Evolutionary conservation across 495 filamentous ascomycete species (phyloP), one percentile per base, ranked within the genome.

Genomic region (Xylaria telfairii): DNA sequence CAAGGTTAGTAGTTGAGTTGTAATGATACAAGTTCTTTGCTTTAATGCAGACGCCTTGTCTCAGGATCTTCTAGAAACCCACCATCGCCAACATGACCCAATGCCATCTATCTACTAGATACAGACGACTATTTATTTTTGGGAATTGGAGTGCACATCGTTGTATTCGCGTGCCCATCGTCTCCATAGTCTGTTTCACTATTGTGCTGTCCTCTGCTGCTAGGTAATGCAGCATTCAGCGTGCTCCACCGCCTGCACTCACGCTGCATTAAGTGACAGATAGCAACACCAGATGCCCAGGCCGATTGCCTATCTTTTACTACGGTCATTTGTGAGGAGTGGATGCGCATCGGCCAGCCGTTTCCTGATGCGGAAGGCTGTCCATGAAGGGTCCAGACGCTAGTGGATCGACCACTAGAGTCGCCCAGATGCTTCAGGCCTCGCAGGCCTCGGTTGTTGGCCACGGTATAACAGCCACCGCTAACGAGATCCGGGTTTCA

Each of bases 401-500:
- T 13, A 39, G 66, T 60, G 54, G 66, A 61, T 51, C 44, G 10
- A 61, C 10, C 15, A 49, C 12, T n/a, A 56, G 19, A 46, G n/a
- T 30, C 21, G 30, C 32, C 44, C 53, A 59, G 37, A 66, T 66
- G 63, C 60, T 49, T 53, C 63, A 66, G 53, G 67, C 67, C 56
- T 68, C 65, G 65, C 63, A 66, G 53, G 67, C 67, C 56, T 68
- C 65, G 65, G 65, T 47, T 37, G 71, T 66, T 68, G 67, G 72
- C 76, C 67, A 65, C 57, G 37, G 57, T 41, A 41, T 65, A 30
- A 66, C 60, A 32, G 46, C 66, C 64, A 56, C 71, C 73, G 73
- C 71, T 65, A 75, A 59, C 56, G 53, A 54, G 67, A 71, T 72
- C 65, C 72, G 66, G 75, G 69, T 74, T 75, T 41, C 74, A 62